phyloP scores from a whole-genome alignment of 1,139 yeast genomes.

The Tardiomyces depauwii region DNA sequence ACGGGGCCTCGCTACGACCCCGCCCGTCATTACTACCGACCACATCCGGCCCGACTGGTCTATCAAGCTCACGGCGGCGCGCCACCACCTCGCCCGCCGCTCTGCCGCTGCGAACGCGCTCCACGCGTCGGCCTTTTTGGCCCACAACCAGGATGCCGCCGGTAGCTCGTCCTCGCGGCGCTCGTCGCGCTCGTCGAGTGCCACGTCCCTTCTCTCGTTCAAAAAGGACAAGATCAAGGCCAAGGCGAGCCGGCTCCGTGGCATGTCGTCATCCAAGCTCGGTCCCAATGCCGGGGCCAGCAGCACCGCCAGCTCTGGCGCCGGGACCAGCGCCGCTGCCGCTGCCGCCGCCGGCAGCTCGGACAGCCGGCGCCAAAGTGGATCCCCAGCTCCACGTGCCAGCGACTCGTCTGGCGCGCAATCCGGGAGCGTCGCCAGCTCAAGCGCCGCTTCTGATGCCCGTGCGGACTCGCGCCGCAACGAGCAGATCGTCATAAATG shows the following conservation, averaged over 20 bases:
- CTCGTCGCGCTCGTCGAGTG: neutral
- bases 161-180: neutral
- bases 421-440: too few relatives aligned
- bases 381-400: neutral
- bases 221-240: neutral
- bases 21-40: conserved; percentile 67
- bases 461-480: neutral
- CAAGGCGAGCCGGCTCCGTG: neutral
- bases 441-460: neutral
- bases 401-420: neutral
- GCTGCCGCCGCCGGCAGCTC: too few relatives aligned
- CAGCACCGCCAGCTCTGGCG: too few relatives aligned
- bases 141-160: conserved; percentile 15
- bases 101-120: conserved; percentile 93
- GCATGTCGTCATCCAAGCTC: neutral
- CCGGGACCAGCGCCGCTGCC: neutral
- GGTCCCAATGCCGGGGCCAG: too few relatives aligned
- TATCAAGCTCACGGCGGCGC: conserved; percentile 53
- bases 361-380: neutral
- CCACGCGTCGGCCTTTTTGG: conserved; percentile 65
- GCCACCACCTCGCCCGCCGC: conserved; percentile 67
- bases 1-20: conserved; percentile 32
- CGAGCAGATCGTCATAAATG: neutral
- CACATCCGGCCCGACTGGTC: conserved; percentile 91
- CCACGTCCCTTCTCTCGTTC: neutral